Percentiles rank a stretch among this genome's conserved stretches.
phyloP scores from a whole-genome alignment of 768 basidiomycete genomes.

The Rubroboletus satanas region DNA sequence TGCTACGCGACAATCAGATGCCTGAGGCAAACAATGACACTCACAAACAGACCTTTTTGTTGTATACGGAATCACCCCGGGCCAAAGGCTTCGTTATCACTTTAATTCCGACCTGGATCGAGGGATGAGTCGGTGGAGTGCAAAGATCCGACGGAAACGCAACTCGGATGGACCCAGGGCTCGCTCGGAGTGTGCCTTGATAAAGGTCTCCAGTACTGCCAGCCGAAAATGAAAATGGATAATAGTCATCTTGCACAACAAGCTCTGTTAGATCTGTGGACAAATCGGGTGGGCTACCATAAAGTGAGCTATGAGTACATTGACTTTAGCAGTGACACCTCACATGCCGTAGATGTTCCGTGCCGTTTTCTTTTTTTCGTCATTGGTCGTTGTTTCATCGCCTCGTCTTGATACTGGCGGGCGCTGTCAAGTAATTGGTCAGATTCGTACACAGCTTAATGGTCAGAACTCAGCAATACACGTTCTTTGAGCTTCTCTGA shows the following conservation, averaged over 20 bases:
- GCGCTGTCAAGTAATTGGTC: background rate
- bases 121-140: background rate
- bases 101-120: background rate
- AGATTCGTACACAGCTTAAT: background rate
- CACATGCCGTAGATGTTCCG: background rate
- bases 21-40: background rate
- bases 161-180: background rate
- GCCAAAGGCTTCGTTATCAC: no score
- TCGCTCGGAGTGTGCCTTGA: background rate
- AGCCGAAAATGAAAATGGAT: background rate
- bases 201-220: background rate
- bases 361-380: no score
- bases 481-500: fast-evolving
- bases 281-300: background rate
- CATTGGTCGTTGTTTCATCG: background rate
- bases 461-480: background rate
- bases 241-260: background rate
- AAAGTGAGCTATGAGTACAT: background rate
- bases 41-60: background rate
- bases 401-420: background rate
- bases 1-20: background rate
- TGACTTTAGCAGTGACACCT: background rate
- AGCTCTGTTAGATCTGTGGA: background rate
- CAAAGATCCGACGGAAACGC: background rate
- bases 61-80: no score